phyloP scores from a whole-genome alignment of 139 green algal genomes.

The Closterium sp. region DNA sequence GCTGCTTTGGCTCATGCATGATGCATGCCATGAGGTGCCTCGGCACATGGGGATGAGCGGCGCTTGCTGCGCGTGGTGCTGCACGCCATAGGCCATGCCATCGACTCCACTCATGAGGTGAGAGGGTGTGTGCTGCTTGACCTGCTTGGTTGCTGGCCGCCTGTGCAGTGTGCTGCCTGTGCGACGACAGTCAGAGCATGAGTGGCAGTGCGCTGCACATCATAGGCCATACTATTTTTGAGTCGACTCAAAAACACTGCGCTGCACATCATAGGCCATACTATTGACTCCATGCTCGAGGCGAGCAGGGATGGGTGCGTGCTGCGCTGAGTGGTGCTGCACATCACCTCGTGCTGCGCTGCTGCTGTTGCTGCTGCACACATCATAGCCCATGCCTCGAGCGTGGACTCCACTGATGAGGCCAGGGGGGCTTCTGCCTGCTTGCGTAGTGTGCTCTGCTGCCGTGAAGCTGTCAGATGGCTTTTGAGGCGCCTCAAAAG shows the following conservation, averaged over 20 bases:
- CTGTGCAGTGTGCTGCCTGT: too few relatives aligned
- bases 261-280: constrained; percentile 20
- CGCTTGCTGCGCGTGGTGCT: constrained; percentile 18
- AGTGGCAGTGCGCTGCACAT: constrained; percentile 6
- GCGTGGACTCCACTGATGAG: background rate
- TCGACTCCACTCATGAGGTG: constrained; percentile 4
- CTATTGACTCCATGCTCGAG: background rate
- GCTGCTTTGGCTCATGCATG: too few relatives aligned
- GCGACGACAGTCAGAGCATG: too few relatives aligned
- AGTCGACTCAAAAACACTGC: background rate
- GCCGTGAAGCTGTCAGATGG: too few relatives aligned
- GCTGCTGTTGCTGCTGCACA: too few relatives aligned
- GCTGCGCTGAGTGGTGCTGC: background rate
- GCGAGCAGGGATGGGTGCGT: background rate
- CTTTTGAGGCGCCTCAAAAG: too few relatives aligned
- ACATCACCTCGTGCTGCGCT: background rate
- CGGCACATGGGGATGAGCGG: constrained; percentile 1
- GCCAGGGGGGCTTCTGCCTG: too few relatives aligned
- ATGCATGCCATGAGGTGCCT: too few relatives aligned
- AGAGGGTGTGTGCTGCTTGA: background rate
- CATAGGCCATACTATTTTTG: background rate
- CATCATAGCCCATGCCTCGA: constrained; percentile 2
- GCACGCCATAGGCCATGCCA: constrained; percentile 9
- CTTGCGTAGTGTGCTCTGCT: too few relatives aligned
- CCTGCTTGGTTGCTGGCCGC: too few relatives aligned